Conservation (phyloP, 495 filamentous ascomycete genomes). For the Podospora bellae-mahoneyi region DNA sequence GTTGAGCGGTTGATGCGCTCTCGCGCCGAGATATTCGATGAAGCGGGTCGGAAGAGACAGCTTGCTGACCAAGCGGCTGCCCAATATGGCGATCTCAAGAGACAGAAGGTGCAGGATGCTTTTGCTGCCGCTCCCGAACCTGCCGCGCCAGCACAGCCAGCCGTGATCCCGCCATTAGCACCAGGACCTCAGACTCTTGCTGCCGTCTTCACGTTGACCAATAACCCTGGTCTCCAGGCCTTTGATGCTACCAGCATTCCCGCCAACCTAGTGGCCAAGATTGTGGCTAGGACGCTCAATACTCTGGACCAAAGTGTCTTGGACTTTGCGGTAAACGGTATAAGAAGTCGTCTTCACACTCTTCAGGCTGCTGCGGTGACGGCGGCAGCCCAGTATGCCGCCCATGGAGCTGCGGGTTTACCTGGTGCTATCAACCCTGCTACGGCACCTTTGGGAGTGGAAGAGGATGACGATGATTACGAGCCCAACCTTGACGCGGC, state of each 20-base stretch:
- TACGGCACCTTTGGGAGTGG: constrained; percentile 49
- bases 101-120: constrained; percentile 32
- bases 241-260: constrained; percentile 83
- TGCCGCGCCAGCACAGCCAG: constrained; percentile 20
- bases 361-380: constrained; percentile 28
- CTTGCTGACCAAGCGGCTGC: constrained; percentile 64
- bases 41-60: constrained; percentile 70
- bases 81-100: constrained; percentile 46
- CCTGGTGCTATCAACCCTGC: constrained; percentile 44
- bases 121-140: constrained; percentile 19
- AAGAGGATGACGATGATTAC: constrained; percentile 82
- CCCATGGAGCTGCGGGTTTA: background rate
- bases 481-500: constrained; percentile 74
- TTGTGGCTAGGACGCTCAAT: constrained; percentile 67
- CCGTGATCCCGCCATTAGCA: constrained; percentile 62
- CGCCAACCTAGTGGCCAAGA: constrained; percentile 66
- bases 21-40: constrained; percentile 71
- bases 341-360: constrained; percentile 37
- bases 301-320: constrained; percentile 61
- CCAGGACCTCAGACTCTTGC: constrained; percentile 72
- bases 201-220: constrained; percentile 79
- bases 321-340: constrained; percentile 61
- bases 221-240: constrained; percentile 63
- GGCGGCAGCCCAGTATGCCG: constrained; percentile 12
- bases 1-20: constrained; percentile 73